Percentiles rank a stretch among this genome's conserved stretches.
phyloP scores from a whole-genome alignment of 495 filamentous ascomycete species.

The Darksidea phi region DNA sequence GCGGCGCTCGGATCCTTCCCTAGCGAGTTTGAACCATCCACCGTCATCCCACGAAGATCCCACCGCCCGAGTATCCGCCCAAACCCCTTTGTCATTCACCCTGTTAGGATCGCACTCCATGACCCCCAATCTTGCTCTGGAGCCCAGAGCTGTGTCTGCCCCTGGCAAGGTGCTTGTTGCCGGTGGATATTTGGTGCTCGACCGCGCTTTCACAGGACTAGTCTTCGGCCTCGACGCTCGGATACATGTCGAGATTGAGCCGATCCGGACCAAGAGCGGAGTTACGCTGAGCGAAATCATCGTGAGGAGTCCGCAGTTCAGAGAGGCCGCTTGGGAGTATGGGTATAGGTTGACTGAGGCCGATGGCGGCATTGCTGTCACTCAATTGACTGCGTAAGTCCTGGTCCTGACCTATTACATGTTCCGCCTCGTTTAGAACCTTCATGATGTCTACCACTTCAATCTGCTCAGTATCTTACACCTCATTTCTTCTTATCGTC shows the following conservation, averaged over 20 bases:
- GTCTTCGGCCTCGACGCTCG: constrained; percentile 93
- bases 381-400: constrained; percentile 75
- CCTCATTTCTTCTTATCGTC: background rate
- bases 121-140: constrained; percentile 35
- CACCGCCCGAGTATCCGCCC: background rate
- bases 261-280: constrained; percentile 54
- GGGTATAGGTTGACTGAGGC: constrained; percentile 63
- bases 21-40: too few species aligned
- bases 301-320: constrained; percentile 88
- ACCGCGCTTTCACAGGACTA: constrained; percentile 80
- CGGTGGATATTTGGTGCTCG: constrained; percentile 92
- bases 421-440: background rate
- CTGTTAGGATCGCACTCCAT: background rate
- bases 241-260: constrained; percentile 78
- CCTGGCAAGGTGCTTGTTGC: constrained; percentile 95
- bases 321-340: constrained; percentile 82
- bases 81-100: background rate
- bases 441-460: constrained; percentile 2
- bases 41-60: background rate
- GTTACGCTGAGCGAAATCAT: constrained; percentile 66
- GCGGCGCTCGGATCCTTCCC: background rate
- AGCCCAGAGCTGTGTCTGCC: constrained; percentile 77
- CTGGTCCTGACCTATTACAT: constrained; percentile 22
- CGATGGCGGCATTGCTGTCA: constrained; percentile 74
- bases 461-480: background rate